Conservation (phyloP, 2,329 filamentous ascomycete genomes). For the Trichoderma sp. region DNA sequence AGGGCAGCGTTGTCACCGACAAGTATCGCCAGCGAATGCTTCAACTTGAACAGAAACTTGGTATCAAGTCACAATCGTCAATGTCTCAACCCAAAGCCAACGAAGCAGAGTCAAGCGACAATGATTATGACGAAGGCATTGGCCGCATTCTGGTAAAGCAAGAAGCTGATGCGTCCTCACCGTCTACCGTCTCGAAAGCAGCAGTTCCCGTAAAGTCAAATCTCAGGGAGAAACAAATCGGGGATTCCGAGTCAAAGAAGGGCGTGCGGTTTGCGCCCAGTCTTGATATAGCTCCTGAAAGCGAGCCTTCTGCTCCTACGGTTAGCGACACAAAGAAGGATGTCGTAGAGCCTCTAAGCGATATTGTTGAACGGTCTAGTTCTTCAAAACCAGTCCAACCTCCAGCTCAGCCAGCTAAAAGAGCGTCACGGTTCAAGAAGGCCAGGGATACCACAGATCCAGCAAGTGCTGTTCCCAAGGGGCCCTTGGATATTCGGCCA, state of each 20-base stretch:
- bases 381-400: conserved; percentile 29
- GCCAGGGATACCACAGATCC: conserved; percentile 33
- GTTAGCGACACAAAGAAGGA: conserved; percentile 35
- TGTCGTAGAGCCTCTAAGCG: conserved; percentile 51
- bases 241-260: conserved; percentile 53
- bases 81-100: conserved; percentile 60
- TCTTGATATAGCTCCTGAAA: conserved; percentile 66
- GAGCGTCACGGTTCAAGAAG: conserved; percentile 56
- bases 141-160: conserved; percentile 56
- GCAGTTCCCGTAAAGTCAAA: conserved; percentile 37
- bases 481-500: conserved; percentile 48
- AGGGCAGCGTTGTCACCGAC: conserved; percentile 65
- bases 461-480: conserved; percentile 37
- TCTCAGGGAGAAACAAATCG: conserved; percentile 36
- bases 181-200: conserved; percentile 25
- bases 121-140: conserved; percentile 56
- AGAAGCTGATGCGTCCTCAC: conserved; percentile 28
- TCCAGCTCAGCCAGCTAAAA: conserved; percentile 41
- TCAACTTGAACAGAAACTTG: conserved; percentile 75
- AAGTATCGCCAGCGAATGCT: conserved; percentile 82
- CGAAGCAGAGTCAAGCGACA: conserved; percentile 40
- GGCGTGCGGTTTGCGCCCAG: conserved; percentile 77
- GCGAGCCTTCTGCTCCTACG: conserved; percentile 29
- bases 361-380: conserved; percentile 53
- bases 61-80: conserved; percentile 56